Base-by-base conservation (phyloP, 495 filamentous ascomycete species). In the Gamarada debralockiae region DNA sequence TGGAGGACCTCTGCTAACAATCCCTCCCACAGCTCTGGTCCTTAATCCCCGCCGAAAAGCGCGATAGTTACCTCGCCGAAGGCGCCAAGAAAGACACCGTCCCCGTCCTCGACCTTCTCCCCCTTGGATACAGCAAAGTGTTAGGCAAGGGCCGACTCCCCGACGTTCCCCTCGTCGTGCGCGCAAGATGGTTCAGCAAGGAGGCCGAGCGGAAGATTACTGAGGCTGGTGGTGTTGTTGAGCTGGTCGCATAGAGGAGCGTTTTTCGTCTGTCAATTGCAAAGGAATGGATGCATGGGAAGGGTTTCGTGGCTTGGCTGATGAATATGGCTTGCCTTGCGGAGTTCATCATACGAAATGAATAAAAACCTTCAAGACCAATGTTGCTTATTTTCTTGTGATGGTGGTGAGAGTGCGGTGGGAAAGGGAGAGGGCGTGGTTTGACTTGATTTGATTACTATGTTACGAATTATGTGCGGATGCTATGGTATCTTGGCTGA, bases 121-220 rank as follows among this genome's bases (percentile, higher is more conserved):
- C 89, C 58, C 84, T 93, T 64, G 91, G 91, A 57, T 96, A 95
- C 83, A 83, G 87, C 64, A 96, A 96, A 75, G 82, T 96, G 56
- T 82, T 95, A 63, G 90, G 91, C 69, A 96, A 96, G 82, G 91
- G 91, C 69, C 79, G 90, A 64, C 74, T 96, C 60, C 90, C 90
- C 56, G 74, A 89, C 60, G 76, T 95, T 61, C 91, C 91, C 48
- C 63, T 96, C 63, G 85, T 96, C 62, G 87, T 96, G 65, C 85
- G 87, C 68, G 90, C 91, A 56, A 74, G 91, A 65, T 95, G 86
- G 72, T 83, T 96, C 73, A 90, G 84, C 76, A 82, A 83, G 69
- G 78, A 90, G 67, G 91, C 91, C 56, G 91, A 96, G 83, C 75
- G 82, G 75, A 96, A 96, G 83, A 96, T 96, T 76, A 92, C 87